phyloP scores from a whole-genome alignment of 208 protist genomes.

The Leishmania tropica region DNA sequence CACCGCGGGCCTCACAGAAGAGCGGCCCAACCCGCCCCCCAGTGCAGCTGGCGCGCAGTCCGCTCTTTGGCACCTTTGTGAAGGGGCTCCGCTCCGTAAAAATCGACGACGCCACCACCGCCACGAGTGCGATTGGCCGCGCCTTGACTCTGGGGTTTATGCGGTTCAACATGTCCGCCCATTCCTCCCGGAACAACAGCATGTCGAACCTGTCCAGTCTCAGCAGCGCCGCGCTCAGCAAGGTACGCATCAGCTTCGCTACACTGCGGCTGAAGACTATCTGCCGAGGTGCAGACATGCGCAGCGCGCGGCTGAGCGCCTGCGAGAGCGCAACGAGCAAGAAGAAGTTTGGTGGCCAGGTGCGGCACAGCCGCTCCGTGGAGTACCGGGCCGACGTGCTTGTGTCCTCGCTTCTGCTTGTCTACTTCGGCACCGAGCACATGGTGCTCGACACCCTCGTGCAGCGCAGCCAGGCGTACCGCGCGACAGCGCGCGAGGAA shows the following conservation, averaged over 20 bases:
- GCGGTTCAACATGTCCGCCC: slow-evolving; percentile 17
- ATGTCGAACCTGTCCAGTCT: neutral
- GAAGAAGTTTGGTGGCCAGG: neutral
- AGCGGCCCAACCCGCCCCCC: neutral
- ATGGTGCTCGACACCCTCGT: slow-evolving; percentile 13
- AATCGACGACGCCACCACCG: slow-evolving; percentile 1
- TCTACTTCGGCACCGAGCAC: slow-evolving; percentile 28
- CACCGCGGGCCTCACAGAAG: neutral
- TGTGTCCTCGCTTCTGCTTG: slow-evolving; percentile 32
- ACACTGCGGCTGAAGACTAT: slow-evolving; percentile 20
- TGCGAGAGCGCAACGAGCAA: neutral
- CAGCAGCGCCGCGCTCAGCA: neutral
- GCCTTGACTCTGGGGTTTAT: slow-evolving; percentile 18
- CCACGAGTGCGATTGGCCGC: neutral
- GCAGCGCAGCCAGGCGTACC: neutral
- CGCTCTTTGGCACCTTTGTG: slow-evolving; percentile 23
- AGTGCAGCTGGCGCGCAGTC: slow-evolving; percentile 23
- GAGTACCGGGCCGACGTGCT: slow-evolving; percentile 20
- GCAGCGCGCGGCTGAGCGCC: slow-evolving; percentile 12
- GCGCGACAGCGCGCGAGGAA: neutral
- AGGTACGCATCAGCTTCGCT: slow-evolving; percentile 22
- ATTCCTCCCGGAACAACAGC: slow-evolving; percentile 13
- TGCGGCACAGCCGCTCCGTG: neutral
- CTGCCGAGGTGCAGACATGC: slow-evolving; percentile 18
- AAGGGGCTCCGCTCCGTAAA: slow-evolving; percentile 6